Conservation (phyloP, 441 rosid species). For the Populus hybrid region DNA sequence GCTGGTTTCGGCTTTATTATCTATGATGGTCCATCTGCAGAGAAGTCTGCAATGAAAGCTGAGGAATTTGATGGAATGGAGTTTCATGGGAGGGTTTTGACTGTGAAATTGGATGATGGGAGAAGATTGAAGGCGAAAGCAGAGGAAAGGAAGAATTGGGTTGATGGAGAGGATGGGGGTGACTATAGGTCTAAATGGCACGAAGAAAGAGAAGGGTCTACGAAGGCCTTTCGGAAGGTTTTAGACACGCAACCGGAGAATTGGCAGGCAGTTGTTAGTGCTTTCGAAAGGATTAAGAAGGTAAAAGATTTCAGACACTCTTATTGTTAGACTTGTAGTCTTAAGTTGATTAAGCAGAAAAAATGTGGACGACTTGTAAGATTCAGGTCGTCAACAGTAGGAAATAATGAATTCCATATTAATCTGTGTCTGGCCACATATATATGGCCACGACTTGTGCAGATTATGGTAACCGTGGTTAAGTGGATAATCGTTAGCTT, state of each 20-base stretch:
- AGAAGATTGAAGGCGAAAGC: conserved; percentile 59
- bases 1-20: conserved; percentile 85
- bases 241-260: conserved; percentile 74
- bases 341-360: not conserved
- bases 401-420: not conserved
- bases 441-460: not conserved
- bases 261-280: conserved; percentile 91
- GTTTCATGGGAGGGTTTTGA: conserved; percentile 81
- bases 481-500: not conserved
- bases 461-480: not conserved
- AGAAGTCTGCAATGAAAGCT: conserved; percentile 70
- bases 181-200: conserved; percentile 77
- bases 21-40: conserved; percentile 46
- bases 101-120: conserved; percentile 93
- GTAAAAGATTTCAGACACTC: conserved; percentile 25
- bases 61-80: conserved; percentile 89
- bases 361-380: not conserved
- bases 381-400: not conserved
- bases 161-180: conserved; percentile 47
- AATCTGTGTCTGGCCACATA: not conserved
- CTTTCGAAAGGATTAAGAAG: conserved; percentile 81
- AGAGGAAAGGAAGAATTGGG: conserved; percentile 66
- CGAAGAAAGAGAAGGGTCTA: conserved; percentile 66
- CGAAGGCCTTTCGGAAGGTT: conserved; percentile 48
- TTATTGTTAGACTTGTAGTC: not conserved